Evolutionary conservation across 148 eudicot species (phyloP).

Genomic region (Euryodendron excelsum): DNA sequence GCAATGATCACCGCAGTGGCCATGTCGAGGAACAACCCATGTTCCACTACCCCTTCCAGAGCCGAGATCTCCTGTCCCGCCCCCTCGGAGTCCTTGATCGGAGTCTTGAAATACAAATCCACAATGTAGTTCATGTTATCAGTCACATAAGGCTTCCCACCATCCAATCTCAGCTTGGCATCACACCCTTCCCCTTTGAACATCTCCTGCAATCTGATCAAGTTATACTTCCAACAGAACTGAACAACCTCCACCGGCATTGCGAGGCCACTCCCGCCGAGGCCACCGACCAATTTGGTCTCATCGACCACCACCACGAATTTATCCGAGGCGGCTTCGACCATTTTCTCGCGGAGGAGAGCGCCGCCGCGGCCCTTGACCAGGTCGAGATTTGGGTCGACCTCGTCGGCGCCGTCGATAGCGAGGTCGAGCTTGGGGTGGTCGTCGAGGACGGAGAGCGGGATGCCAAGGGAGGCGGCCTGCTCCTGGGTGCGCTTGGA

Average conservation of each 20-base stretch:
- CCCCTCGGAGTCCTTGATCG: slow-evolving; percentile 64
- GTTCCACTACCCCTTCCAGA: slow-evolving; percentile 93
- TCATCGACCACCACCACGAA: slow-evolving; percentile 90
- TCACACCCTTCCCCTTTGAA: slow-evolving; percentile 67
- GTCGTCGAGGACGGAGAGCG: slow-evolving; percentile 62
- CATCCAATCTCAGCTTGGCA: slow-evolving; percentile 81
- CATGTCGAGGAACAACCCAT: slow-evolving; percentile 87
- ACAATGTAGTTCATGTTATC: slow-evolving; percentile 88
- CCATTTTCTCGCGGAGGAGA: slow-evolving; percentile 85
- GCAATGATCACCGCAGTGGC: slow-evolving; percentile 85
- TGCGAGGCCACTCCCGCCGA: slow-evolving; percentile 71
- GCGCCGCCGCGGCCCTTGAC: slow-evolving; percentile 98
- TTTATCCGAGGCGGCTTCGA: slow-evolving; percentile 82
- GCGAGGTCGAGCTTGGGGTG: slow-evolving; percentile 85
- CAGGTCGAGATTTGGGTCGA: slow-evolving; percentile 77
- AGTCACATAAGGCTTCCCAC: slow-evolving; percentile 82
- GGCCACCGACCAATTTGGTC: slow-evolving; percentile 69
- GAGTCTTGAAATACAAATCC: slow-evolving; percentile 86
- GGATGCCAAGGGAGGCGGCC: slow-evolving; percentile 64
- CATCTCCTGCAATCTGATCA: slow-evolving; percentile 58
- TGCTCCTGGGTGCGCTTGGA: slow-evolving; percentile 85
- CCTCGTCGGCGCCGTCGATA: slow-evolving; percentile 95
- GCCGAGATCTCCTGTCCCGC: slow-evolving; percentile 78
- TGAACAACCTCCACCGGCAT: slow-evolving; percentile 97
- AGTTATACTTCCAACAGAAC: slow-evolving; percentile 93